Base-by-base conservation (phyloP, 306 rosid genomes). In the Rosa chinensis region DNA sequence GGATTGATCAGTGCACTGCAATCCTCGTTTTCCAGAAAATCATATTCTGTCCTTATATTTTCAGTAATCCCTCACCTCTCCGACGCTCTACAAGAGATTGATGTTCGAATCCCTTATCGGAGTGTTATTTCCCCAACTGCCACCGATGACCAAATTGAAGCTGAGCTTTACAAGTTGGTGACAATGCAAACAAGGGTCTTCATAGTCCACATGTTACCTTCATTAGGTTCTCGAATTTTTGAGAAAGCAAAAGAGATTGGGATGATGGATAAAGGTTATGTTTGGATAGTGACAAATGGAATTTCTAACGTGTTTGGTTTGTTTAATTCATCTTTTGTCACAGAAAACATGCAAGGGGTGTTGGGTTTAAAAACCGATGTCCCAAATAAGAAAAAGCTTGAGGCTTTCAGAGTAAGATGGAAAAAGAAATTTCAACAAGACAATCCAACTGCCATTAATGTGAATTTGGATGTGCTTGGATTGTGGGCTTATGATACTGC, bases 111-210 rank as follows among this genome's bases (percentile, higher is more conserved):
- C 11, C 45, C 70, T 64, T 64, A 35, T 4, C 70, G 44, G 69
- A 35, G 70, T 64, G 70, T 64, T 6, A 64, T 64, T 35, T 64
- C 70, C 44, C 44, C 44, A 3, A 5, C n/a, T 32, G 44, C 45
- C 21, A 5, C 70, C 3, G 70, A 64, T 32, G 70, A 64, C 10
- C 70, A 64, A 2, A 64, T 64, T 17, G 44, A 64, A 64, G 70
- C 70, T 13, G 70, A 64, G 45, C 70, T 64, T 32, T 64, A 13
- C 45, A 35, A 64, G 70, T 64, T 64, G 70, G n/a, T 35, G 44
- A 64, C 44, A 14, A 64, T 64, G 70, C 70, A 64, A 35, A 64
- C 70, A 64, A 35, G 70, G 44, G 70, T 64, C 70, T 64, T 64
- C 44, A 16, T 64, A 2, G 70, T 64, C 11, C 70, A 64, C 44